phyloP scores from a whole-genome alignment of 495 filamentous ascomycete species.

The Aspergillus nidulans region DNA sequence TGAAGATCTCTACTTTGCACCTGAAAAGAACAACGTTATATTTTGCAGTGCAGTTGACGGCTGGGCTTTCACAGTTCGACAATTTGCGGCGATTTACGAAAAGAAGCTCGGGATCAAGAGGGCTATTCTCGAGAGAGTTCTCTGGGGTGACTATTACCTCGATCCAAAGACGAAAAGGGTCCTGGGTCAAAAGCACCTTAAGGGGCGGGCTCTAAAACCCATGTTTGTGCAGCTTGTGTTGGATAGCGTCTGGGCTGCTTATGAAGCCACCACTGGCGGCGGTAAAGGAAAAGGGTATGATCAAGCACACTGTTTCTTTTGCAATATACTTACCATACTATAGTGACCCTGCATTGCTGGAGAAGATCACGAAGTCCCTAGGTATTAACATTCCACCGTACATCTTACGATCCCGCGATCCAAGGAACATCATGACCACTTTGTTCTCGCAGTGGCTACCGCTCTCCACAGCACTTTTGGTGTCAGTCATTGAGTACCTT shows the following conservation, averaged over 20 bases:
- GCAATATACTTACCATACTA: slow-evolving; percentile 13
- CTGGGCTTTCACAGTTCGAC: slow-evolving; percentile 94
- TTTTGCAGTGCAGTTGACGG: slow-evolving; percentile 97
- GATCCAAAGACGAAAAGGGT: slow-evolving; percentile 97
- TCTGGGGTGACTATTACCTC: slow-evolving; percentile 96
- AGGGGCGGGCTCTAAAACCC: slow-evolving; percentile 83
- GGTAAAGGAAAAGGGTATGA: slow-evolving; percentile 75
- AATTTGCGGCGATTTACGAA: slow-evolving; percentile 92
- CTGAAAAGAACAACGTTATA: slow-evolving; percentile 98
- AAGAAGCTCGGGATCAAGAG: slow-evolving; percentile 96
- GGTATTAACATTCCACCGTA: slow-evolving; percentile 78
- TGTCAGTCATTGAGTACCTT: slow-evolving; percentile 89
- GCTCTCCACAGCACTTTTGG: slow-evolving; percentile 84
- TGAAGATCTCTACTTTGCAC: slow-evolving; percentile 96
- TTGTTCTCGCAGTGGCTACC: slow-evolving; percentile 90
- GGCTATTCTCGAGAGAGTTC: slow-evolving; percentile 82
- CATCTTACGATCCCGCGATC: slow-evolving; percentile 78
- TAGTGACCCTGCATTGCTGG: slow-evolving; percentile 74
- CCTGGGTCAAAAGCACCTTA: slow-evolving; percentile 85
- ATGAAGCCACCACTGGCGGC: slow-evolving; percentile 81
- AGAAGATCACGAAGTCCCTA: slow-evolving; percentile 93
- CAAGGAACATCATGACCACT: slow-evolving; percentile 74
- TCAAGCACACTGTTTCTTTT: slow-evolving; percentile 13
- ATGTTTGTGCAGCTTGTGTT: slow-evolving; percentile 98
- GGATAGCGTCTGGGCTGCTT: slow-evolving; percentile 96